These are phyloP conservation scores for Magnaporthiopsis poae DNA, from an alignment of 2,329 filamentous ascomycete genomes.

Conservation along the genomic window DNA sequence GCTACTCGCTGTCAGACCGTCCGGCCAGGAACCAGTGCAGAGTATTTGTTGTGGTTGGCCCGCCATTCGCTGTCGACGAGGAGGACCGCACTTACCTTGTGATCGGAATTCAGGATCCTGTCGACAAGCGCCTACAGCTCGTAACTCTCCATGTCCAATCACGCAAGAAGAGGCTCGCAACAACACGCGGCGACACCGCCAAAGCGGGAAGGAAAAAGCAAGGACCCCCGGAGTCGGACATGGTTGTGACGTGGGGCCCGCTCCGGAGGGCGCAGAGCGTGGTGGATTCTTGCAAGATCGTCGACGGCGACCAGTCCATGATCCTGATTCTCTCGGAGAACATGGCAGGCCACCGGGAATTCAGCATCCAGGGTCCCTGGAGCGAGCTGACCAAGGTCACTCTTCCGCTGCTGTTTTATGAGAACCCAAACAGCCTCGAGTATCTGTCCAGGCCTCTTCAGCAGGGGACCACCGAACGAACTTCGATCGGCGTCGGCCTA, in stretches of 20 bases:
- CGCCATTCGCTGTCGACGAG: constrained; percentile 44
- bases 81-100: constrained; percentile 45
- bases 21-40: constrained; percentile 46
- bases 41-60: constrained; percentile 58
- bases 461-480: background rate
- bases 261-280: constrained; percentile 55
- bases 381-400: constrained; percentile 58
- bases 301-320: constrained; percentile 56
- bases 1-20: constrained; percentile 46
- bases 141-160: constrained; percentile 52
- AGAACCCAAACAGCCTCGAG: constrained; percentile 51
- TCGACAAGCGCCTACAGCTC: constrained; percentile 58
- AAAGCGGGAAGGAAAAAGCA: constrained; percentile 15
- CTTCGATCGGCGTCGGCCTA: constrained; percentile 34
- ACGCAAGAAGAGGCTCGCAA: constrained; percentile 18
- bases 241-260: constrained; percentile 37
- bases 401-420: constrained; percentile 49
- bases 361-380: constrained; percentile 70
- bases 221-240: constrained; percentile 12
- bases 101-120: constrained; percentile 60
- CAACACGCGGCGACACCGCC: constrained; percentile 13
- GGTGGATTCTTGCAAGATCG: constrained; percentile 61
- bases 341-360: constrained; percentile 50
- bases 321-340: constrained; percentile 62
- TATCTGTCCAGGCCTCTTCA: constrained; percentile 33